Evolutionary conservation across 1,284 basidiomycete species (phyloP).

Genomic region (Ceratobasidium sp.): DNA sequence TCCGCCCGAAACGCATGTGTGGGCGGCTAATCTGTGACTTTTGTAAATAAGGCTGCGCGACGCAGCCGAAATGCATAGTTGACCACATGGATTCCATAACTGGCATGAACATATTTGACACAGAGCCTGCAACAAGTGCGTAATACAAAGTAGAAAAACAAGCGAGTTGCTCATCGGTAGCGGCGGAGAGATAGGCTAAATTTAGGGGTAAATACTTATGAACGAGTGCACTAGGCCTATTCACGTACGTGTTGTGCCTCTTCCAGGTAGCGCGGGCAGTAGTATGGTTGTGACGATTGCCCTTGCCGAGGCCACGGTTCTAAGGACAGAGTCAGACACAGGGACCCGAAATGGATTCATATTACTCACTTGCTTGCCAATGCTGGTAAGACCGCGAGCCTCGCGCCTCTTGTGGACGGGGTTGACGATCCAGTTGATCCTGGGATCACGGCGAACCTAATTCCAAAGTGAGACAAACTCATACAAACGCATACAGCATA

Average conservation of each 20-base stretch:
- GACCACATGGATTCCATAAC: conserved; percentile 36
- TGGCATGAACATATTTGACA: conserved; percentile 29
- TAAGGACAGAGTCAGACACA: conserved; percentile 46
- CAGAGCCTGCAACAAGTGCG: conserved; percentile 13
- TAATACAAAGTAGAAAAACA: conserved; percentile 42
- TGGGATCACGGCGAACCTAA: conserved; percentile 90
- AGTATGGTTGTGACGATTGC: conserved; percentile 93
- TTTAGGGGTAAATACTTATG: conserved; percentile 23
- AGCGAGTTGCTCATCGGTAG: conserved; percentile 78
- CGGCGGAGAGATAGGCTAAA: conserved; percentile 87
- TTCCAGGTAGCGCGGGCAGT: conserved; percentile 93
- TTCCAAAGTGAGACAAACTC: conserved; percentile 26
- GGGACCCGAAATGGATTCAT: not conserved
- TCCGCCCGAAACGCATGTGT: not conserved
- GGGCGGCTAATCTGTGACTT: not conserved
- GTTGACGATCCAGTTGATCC: conserved; percentile 99
- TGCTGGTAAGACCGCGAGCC: conserved; percentile 94
- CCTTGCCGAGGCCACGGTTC: conserved; percentile 96
- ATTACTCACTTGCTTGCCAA: conserved; percentile 84
- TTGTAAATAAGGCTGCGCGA: conserved; percentile 5
- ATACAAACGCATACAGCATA: conserved; percentile 38
- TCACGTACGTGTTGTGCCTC: conserved; percentile 84
- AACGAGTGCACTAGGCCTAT: conserved; percentile 1
- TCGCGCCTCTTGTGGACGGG: conserved; percentile 99
- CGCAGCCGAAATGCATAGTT: conserved; percentile 31